Evolutionary conservation across 2,329 filamentous ascomycete species (phyloP).

Genomic region (Claviceps sp.): DNA sequence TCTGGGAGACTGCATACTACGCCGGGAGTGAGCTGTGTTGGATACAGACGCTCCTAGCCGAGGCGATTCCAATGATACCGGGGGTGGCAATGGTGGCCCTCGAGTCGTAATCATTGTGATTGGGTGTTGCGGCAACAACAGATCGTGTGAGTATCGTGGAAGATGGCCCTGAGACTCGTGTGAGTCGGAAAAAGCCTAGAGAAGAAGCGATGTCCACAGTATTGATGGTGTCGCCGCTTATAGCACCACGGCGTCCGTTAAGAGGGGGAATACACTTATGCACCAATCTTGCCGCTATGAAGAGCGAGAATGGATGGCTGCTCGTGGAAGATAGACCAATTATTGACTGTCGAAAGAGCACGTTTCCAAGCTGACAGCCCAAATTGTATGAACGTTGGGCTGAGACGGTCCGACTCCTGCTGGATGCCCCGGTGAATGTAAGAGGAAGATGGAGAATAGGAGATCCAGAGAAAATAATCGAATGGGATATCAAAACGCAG

Average conservation of each 20-base stretch:
- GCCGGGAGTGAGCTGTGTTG: slow-evolving; percentile 16
- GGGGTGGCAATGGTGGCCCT: slow-evolving; percentile 11
- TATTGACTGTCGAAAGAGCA: slow-evolving; percentile 29
- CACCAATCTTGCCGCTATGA: slow-evolving; percentile 15
- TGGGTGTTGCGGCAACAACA: slow-evolving; percentile 11
- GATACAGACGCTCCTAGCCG: slow-evolving; percentile 19
- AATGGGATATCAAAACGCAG: no score
- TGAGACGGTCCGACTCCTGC: not conserved
- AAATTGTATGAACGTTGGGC: slow-evolving; percentile 5
- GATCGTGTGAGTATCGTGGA: slow-evolving; percentile 13
- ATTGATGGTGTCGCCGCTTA: slow-evolving; percentile 40
- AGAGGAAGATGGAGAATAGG: not conserved
- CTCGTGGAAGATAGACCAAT: slow-evolving; percentile 27
- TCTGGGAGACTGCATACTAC: slow-evolving; percentile 31
- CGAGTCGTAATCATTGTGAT: slow-evolving; percentile 7
- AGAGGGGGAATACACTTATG: slow-evolving; percentile 16
- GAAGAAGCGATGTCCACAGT: slow-evolving; percentile 85
- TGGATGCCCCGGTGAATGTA: not conserved
- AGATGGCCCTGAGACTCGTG: slow-evolving; percentile 49
- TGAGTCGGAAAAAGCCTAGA: slow-evolving; percentile 62
- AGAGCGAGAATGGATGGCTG: slow-evolving; percentile 21
- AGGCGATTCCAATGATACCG: not conserved
- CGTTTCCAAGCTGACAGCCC: slow-evolving; percentile 18
- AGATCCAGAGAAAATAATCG: no score
- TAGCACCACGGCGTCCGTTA: slow-evolving; percentile 14